These are phyloP conservation scores for Venturiaceae sp. DNA, from an alignment of 2,329 filamentous ascomycete species.

Conservation along the genomic window DNA sequence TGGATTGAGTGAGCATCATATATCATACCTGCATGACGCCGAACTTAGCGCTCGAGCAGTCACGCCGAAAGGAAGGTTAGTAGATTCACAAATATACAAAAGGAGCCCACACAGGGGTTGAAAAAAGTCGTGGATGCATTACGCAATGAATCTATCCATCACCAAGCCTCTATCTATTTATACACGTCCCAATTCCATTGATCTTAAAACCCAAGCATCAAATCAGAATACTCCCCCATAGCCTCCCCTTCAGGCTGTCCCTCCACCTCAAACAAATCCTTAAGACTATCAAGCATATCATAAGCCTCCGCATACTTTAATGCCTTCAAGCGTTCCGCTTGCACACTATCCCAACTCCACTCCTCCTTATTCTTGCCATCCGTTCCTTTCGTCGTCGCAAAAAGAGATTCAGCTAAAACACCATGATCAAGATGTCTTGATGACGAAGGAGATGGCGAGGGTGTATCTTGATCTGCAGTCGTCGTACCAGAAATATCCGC, in stretches of 20 bases:
- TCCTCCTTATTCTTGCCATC: slow-evolving; percentile 18
- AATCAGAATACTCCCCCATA: slow-evolving; percentile 32
- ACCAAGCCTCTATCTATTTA: too few relatives aligned
- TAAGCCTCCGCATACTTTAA: slow-evolving; percentile 46
- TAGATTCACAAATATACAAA: too few relatives aligned
- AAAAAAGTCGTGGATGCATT: too few relatives aligned
- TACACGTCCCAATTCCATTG: too few relatives aligned
- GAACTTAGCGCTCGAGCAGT: too few relatives aligned
- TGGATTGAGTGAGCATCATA: too few relatives aligned
- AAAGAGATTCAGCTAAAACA: slow-evolving; percentile 14
- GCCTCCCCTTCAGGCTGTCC: slow-evolving; percentile 21
- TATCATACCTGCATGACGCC: too few relatives aligned
- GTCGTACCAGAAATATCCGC: background rate
- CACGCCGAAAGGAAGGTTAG: too few relatives aligned
- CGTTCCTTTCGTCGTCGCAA: slow-evolving; percentile 14
- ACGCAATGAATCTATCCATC: background rate
- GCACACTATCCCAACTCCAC: slow-evolving; percentile 53
- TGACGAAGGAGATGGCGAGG: slow-evolving; percentile 14
- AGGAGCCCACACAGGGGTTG: too few relatives aligned
- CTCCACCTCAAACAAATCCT: slow-evolving; percentile 39
- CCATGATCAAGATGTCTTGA: slow-evolving; percentile 9
- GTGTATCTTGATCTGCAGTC: slow-evolving; percentile 10
- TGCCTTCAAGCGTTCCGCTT: slow-evolving; percentile 46
- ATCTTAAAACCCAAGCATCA: slow-evolving; percentile 12
- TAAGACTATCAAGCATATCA: slow-evolving; percentile 41